These are phyloP conservation scores for Boletellus ananas DNA, from an alignment of 768 basidiomycete species.

Conservation along the genomic window DNA sequence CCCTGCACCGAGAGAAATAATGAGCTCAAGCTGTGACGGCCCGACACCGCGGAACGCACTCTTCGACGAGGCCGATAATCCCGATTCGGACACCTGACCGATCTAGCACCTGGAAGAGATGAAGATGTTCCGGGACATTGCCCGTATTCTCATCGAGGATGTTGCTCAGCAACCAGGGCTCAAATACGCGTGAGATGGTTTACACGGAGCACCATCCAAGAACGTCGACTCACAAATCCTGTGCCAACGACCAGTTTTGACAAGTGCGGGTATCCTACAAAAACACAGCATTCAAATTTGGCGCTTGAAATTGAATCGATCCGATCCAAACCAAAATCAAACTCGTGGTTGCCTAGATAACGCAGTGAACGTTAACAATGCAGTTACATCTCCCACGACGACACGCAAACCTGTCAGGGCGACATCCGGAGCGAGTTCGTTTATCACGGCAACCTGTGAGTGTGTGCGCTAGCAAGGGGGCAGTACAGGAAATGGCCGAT, in stretches of 20 bases:
- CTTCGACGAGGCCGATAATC: conserved; percentile 82
- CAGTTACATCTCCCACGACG: not conserved
- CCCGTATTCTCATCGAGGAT: conserved; percentile 69
- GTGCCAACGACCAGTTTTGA: conserved; percentile 67
- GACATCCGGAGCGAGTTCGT: conserved; percentile 71
- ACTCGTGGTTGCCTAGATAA: conserved; percentile 80
- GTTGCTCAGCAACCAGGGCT: conserved; percentile 92
- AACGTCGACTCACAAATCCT: conserved; percentile 54
- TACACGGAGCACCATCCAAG: not conserved
- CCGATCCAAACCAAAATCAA: conserved; percentile 66
- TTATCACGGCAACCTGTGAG: conserved; percentile 77
- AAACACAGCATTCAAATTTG: not conserved
- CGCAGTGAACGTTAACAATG: conserved; percentile 1
- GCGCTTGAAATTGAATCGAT: not conserved
- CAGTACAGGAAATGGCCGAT: not conserved
- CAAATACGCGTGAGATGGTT: conserved; percentile 1
- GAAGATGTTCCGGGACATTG: conserved; percentile 55
- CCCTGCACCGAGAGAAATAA: conserved; percentile 40
- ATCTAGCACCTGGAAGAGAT: conserved; percentile 65
- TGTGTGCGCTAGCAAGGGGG: not conserved
- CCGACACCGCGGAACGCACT: conserved; percentile 40
- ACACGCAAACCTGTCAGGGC: conserved; percentile 65
- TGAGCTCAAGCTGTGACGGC: not conserved
- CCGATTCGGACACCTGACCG: conserved; percentile 69
- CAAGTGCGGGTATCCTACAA: conserved; percentile 58